These are phyloP conservation scores for Apophysomyces sp. DNA, from an alignment of 371 early-diverging fungal genomes.

Conservation along the genomic window DNA sequence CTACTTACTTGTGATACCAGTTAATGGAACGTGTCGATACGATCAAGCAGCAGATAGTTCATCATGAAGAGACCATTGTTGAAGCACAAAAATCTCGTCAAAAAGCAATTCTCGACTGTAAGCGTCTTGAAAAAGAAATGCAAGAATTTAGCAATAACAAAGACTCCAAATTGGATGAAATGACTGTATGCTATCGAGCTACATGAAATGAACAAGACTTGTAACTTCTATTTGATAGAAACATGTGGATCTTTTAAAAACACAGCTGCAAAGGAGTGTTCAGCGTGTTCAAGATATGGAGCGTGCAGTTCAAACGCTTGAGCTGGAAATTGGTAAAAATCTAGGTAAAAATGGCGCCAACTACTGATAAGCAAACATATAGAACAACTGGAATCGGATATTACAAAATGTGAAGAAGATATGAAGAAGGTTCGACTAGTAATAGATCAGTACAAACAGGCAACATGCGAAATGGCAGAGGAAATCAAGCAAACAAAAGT, in stretches of 20 bases:
- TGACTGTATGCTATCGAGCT: conserved; percentile 45
- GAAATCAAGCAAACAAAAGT: conserved; percentile 27
- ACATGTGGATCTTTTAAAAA: conserved; percentile 60
- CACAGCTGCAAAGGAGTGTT: conserved; percentile 50
- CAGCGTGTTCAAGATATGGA: conserved; percentile 66
- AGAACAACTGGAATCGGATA: conserved; percentile 71
- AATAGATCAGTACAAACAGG: conserved; percentile 58
- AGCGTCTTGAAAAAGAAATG: conserved; percentile 86
- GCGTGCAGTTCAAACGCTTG: conserved; percentile 66
- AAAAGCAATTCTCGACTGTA: conserved; percentile 39
- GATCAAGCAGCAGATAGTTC: conserved; percentile 28
- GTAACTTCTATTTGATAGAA: conserved; percentile 31
- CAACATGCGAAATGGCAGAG: conserved; percentile 8
- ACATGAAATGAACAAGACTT: background rate
- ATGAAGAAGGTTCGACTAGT: conserved; percentile 45
- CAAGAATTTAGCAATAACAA: conserved; percentile 83
- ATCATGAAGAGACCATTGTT: conserved; percentile 29
- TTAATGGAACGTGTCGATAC: conserved; percentile 48
- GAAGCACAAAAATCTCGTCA: conserved; percentile 44
- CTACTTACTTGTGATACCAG: too few relatives aligned
- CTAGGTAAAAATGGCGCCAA: background rate
- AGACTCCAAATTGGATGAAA: conserved; percentile 79
- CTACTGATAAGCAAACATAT: background rate
- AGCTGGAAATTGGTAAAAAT: conserved; percentile 65
- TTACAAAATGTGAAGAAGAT: conserved; percentile 52